Evolutionary conservation across 345 rosid genomes (phyloP), one percentile per base, ranked within the genome.

Genomic region (Pelargonium nanum): DNA sequence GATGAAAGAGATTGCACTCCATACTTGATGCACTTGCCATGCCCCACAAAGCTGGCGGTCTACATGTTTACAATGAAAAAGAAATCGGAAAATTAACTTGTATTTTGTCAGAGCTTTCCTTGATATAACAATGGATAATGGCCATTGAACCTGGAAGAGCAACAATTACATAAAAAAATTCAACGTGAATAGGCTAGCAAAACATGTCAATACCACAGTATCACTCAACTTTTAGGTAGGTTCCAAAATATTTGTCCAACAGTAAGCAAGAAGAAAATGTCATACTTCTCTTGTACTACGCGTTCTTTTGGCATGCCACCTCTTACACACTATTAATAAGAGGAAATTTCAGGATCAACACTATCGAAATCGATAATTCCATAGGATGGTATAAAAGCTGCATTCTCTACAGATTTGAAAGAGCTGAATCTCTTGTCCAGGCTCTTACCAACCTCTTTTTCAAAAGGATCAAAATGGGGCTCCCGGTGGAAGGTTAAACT

Each of bases 21-120:
- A 48, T 87, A 87, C 99, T 77, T 89, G 99, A 83, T 89, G 99
- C 77, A 83, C 73, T 69, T 93, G 99, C 99, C 98, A 93, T 53
- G 99, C 85, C 69, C 84, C 88, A 78, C 89, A 84, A 61, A 93
- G 94, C 73, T 93, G 97, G 64, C 97, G 97, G 61, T 93, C 96
- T 60, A 89, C 91, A 73, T 93, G 96, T 65, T 93, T 93, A 78
- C 96, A 93, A 62, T 81, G 94, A 64, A 93, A 93, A 56, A 93
- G 78, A 77, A 81, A 85, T 68, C 97, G 96, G 68, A 93, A 92
- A 71, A 93, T 81, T 70, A 89, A 76, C 81, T 87, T 91, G 70
- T 93, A 93, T 76, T 93, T 93, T 60, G 85, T 75, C 57, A 89
- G 63, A 74, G 97, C 87, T 77, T 87, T 85, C 75, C 85, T 87